phyloP scores from a whole-genome alignment of 2,329 filamentous ascomycete genomes.

The Mycosphaerelloides madeirae region DNA sequence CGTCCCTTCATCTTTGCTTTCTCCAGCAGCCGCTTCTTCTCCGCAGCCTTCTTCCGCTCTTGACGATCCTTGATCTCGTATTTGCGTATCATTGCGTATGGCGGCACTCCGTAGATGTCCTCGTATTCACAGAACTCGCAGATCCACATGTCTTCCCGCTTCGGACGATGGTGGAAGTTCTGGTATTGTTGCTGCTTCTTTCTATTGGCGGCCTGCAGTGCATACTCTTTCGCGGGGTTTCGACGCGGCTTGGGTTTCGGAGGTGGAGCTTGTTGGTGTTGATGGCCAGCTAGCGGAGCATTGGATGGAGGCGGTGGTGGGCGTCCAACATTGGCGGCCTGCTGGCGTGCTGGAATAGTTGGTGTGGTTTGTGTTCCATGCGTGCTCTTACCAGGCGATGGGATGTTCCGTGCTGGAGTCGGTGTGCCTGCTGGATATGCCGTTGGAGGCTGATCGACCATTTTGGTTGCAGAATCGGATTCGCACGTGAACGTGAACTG shows the following conservation, averaged over 20 bases:
- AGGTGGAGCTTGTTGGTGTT: slow-evolving; percentile 36
- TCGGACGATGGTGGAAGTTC: slow-evolving; percentile 70
- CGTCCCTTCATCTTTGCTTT: slow-evolving; percentile 92
- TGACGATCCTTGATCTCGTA: slow-evolving; percentile 94
- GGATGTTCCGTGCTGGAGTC: slow-evolving; percentile 13
- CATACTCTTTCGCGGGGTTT: slow-evolving; percentile 63
- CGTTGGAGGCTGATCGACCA: slow-evolving; percentile 44
- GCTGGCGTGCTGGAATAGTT: slow-evolving; percentile 14
- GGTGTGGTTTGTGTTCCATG: slow-evolving; percentile 30
- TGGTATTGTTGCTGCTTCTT: slow-evolving; percentile 70
- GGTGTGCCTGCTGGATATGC: slow-evolving; percentile 16
- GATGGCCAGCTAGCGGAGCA: slow-evolving; percentile 23
- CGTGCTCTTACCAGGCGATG: slow-evolving; percentile 9
- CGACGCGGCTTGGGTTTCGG: slow-evolving; percentile 59
- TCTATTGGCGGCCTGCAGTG: slow-evolving; percentile 69
- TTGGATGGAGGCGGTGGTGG: slow-evolving; percentile 22
- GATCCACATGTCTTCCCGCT: slow-evolving; percentile 76
- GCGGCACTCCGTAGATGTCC: slow-evolving; percentile 83
- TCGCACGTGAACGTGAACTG: slow-evolving; percentile 98
- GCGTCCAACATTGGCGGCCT: slow-evolving; percentile 9
- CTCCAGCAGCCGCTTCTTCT: slow-evolving; percentile 77
- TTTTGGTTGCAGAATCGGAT: slow-evolving; percentile 75
- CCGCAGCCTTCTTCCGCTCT: slow-evolving; percentile 76
- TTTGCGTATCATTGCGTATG: slow-evolving; percentile 75
- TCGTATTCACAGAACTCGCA: slow-evolving; percentile 99